phyloP scores from a whole-genome alignment of 352 stramenopile genomes.

The Blastocystis sp. region DNA sequence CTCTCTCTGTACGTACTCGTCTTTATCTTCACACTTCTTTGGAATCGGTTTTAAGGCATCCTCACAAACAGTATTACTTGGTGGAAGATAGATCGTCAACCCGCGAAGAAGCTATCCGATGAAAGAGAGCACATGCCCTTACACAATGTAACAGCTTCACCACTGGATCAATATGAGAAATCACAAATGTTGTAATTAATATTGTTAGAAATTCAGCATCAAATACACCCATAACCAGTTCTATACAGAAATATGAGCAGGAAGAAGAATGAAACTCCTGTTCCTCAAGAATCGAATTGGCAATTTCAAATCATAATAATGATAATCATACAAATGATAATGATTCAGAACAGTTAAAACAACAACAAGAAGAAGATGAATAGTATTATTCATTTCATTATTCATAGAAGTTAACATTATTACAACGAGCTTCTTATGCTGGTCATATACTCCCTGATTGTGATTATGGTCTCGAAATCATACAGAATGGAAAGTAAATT shows the following conservation, averaged over 20 bases:
- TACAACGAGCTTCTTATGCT: neutral
- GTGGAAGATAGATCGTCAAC: slow-evolving; percentile 1
- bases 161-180: slow-evolving; percentile 25
- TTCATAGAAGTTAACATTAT: neutral
- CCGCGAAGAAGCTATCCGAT: neutral
- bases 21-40: slow-evolving; percentile 50
- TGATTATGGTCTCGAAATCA: slow-evolving; percentile 16
- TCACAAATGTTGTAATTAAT: slow-evolving; percentile 21
- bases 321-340: neutral
- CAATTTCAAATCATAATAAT: neutral
- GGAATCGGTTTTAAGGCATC: neutral
- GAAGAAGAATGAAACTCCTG: neutral
- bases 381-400: neutral
- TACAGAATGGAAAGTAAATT: slow-evolving; percentile 17
- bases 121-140: neutral
- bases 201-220: slow-evolving; percentile 56
- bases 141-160: neutral
- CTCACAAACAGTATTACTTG: neutral
- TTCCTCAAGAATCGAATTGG: neutral
- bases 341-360: too few relatives aligned
- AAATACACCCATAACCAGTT: slow-evolving; percentile 22
- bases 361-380: too few relatives aligned
- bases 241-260: neutral
- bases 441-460: slow-evolving; percentile 16
- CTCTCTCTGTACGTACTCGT: slow-evolving; percentile 11